Evolutionary conservation across 305 asterid species (phyloP), one percentile per base, ranked within the genome.

Genomic region (Lippia alba): DNA sequence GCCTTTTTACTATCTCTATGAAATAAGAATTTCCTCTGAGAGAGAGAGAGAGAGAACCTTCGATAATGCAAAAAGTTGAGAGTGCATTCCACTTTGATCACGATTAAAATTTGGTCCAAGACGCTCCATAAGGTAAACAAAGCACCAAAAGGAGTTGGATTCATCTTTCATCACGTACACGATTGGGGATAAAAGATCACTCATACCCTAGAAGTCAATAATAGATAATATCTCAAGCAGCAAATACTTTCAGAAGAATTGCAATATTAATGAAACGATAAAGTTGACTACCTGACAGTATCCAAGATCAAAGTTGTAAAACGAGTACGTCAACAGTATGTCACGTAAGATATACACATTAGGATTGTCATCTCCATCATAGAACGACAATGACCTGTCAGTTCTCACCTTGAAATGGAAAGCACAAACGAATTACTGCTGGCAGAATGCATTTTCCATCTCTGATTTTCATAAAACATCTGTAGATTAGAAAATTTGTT

Each of bases 31-130:
- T n/a, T n/a, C n/a, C n/a, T n/a, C n/a, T n/a, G 71, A 49, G 54
- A 64, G 66, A 63, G 67, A 65, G 74, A 69, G 75, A 71, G 69
- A 57, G 68, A 56, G 64, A 64, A 91, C 99, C 99, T 95, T 95
- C 69, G 97, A 84, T 79, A 95, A 69, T 64, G 98, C 98, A 82
- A 95, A 92, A 75, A 95, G 96, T 87, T 95, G 99, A 56, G 98
- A 80, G 78, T 95, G 98, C 97, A 92, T 91, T 82, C 99, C 99
- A 77, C 86, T 95, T 73, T 95, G 99, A 74, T 95, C 99, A 33
- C 99, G 96, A 67, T 92, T 95, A 81, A 95, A 95, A 86, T 95
- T 95, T 71, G 98, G 99, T 64, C 99, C 99, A 77, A 95, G 96
- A 39, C 96, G 97, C 76, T 90, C 96, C 97, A 95, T 86, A 76